Conservation (phyloP, 2,329 filamentous ascomycete genomes). For the Aspergillus quadrilineatus region DNA sequence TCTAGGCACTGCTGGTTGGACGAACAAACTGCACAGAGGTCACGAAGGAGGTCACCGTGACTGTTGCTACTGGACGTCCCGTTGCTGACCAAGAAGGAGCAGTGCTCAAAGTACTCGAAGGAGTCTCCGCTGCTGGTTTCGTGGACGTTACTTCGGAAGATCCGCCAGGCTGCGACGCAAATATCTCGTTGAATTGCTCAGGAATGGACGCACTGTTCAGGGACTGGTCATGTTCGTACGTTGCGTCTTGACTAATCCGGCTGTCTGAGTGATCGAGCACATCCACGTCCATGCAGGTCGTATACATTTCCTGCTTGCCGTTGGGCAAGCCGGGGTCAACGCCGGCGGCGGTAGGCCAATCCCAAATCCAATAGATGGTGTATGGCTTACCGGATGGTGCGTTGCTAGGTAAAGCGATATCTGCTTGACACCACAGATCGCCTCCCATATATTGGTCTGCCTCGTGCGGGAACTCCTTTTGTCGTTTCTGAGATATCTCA, state of each 20-base stretch:
- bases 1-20: constrained; percentile 5
- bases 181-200: constrained; percentile 37
- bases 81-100: neutral
- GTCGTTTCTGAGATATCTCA: constrained; percentile 60
- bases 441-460: constrained; percentile 54
- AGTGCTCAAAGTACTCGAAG: neutral
- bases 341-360: constrained; percentile 68
- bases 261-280: constrained; percentile 30
- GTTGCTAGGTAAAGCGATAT: constrained; percentile 71
- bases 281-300: constrained; percentile 51
- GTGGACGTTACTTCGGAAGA: neutral
- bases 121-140: neutral
- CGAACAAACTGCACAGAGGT: constrained; percentile 24
- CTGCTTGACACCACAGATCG: constrained; percentile 76
- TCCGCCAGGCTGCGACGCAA: constrained; percentile 2
- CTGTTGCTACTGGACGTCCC: constrained; percentile 4
- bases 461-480: constrained; percentile 53
- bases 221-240: constrained; percentile 35
- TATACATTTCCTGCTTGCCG: constrained; percentile 49
- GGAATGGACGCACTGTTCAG: constrained; percentile 42
- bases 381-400: constrained; percentile 63
- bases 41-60: constrained; percentile 28
- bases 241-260: constrained; percentile 14
- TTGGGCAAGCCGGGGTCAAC: constrained; percentile 37
- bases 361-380: constrained; percentile 95